Base-by-base conservation (phyloP, 495 filamentous ascomycete genomes). In the Hypomontagnella submonticulosa region DNA sequence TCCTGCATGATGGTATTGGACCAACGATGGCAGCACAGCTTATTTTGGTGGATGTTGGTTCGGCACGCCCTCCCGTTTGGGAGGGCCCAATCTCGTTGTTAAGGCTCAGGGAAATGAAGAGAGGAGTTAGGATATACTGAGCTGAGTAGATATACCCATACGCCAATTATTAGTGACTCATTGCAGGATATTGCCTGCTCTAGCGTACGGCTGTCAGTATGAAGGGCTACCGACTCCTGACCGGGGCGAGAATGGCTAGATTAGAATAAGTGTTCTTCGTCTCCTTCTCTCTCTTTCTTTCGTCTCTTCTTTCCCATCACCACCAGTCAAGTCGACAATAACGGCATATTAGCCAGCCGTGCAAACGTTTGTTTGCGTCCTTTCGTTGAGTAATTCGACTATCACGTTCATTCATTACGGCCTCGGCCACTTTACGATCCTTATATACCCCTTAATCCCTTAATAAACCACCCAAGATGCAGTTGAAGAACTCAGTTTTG, bases 361-460 rank as follows among this genome's bases (percentile, higher is more conserved):
- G 64, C 75, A 76, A 64, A 74, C 76, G 43, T 71, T 73, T 69
- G 79, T 79, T 77, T 81, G 77, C 79, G 79, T 81, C 77, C 79
- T 76, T 73, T 81, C 79, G 52, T 79, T 79, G 68, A 67, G 58
- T 70, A 71, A 52, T 63, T 70, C 53, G 56, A 70, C 63, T 23
- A 57, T 36, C 51, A 73, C 75, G 56, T 66, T 79, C 71, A 60
- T 66, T 79, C 71, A 57, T 74, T 71, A 71, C 53, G 61, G 61
- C 70, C 53, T 72, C 43, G 71, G 74, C 76, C 75, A 66, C 30
- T 44, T 70, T 60, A 59, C 69, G 36, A 50, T 73, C 68, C 57
- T 62, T 73, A 61, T 50, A 37, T 59, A 61, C 56, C 59, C 58
- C 33, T 55, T 54, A 54, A 67, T 66, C 62, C 61, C 58, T 32